These are phyloP conservation scores for Apiospora arundinis DNA, from an alignment of 2,329 filamentous ascomycete species.

Conservation along the genomic window DNA sequence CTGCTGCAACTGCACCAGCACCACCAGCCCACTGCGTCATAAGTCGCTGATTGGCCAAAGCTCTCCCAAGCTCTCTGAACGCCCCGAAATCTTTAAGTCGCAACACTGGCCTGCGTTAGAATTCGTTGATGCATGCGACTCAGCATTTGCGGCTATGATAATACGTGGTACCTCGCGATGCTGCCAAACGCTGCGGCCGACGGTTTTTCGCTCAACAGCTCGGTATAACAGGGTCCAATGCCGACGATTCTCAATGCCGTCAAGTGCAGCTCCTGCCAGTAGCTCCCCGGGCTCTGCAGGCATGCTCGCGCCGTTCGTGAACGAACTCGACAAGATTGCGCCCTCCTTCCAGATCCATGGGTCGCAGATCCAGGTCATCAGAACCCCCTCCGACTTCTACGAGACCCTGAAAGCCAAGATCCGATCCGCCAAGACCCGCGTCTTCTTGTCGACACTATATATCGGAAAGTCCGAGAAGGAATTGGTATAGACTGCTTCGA, in stretches of 20 bases:
- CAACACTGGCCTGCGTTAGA: neutral
- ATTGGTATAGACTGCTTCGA: conserved; percentile 55
- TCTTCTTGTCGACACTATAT: conserved; percentile 96
- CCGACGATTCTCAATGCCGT: conserved; percentile 49
- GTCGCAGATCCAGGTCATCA: conserved; percentile 79
- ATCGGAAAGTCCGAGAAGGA: conserved; percentile 94
- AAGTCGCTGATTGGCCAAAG: conserved; percentile 14
- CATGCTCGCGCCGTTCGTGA: conserved; percentile 60
- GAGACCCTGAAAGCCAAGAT: conserved; percentile 90
- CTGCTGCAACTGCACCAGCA: neutral
- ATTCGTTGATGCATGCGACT: neutral
- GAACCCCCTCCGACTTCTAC: conserved; percentile 88
- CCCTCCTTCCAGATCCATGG: conserved; percentile 89
- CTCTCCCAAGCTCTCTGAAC: neutral
- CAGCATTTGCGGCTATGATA: conserved; percentile 34
- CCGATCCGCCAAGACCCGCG: conserved; percentile 73
- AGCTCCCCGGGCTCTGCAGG: conserved; percentile 43
- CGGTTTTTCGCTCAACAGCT: conserved; percentile 28
- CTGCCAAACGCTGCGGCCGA: conserved; percentile 37
- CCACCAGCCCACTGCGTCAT: conserved; percentile 8
- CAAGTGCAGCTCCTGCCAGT: conserved; percentile 34
- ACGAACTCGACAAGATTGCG: conserved; percentile 84
- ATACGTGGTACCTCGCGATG: conserved; percentile 36
- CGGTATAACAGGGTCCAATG: conserved; percentile 40
- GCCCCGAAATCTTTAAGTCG: neutral